Evolutionary conservation across 768 basidiomycete genomes (phyloP).

Genomic region (Boletus tomentosulus): DNA sequence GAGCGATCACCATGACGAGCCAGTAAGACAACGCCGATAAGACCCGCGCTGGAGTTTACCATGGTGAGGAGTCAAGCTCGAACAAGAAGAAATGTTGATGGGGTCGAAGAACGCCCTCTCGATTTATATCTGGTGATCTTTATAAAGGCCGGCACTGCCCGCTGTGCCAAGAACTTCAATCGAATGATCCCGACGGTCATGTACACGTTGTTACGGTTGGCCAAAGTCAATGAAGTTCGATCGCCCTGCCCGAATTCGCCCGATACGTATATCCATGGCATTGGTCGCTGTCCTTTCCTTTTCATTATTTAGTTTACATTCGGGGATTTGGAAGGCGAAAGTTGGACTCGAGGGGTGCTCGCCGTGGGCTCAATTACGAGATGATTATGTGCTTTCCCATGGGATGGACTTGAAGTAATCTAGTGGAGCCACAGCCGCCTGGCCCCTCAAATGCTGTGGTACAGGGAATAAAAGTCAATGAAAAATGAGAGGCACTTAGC

Average conservation of each 20-base stretch:
- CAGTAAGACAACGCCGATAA: conserved; percentile 71
- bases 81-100: neutral
- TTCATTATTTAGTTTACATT: no score
- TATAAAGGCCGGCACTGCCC: neutral
- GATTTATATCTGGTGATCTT: neutral
- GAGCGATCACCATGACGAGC: conserved; percentile 74
- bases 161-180: neutral
- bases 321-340: no score
- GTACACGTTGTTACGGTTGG: neutral
- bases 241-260: neutral
- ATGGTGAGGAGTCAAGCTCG: conserved; percentile 5
- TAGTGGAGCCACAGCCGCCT: no score
- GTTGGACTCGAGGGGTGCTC: no score
- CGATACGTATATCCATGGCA: neutral
- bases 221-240: neutral
- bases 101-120: neutral
- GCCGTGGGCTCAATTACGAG: no score
- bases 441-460: no score
- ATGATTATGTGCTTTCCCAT: no score
- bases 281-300: no score
- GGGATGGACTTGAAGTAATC: no score
- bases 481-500: no score
- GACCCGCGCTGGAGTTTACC: conserved; percentile 23
- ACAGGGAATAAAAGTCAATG: no score
- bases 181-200: neutral